A percentile compares a stretch with the other conserved stretches of the same genome.
These are phyloP conservation scores for Yarrowia sp. DNA, from an alignment of 805 yeast species.

Conservation along the genomic window DNA sequence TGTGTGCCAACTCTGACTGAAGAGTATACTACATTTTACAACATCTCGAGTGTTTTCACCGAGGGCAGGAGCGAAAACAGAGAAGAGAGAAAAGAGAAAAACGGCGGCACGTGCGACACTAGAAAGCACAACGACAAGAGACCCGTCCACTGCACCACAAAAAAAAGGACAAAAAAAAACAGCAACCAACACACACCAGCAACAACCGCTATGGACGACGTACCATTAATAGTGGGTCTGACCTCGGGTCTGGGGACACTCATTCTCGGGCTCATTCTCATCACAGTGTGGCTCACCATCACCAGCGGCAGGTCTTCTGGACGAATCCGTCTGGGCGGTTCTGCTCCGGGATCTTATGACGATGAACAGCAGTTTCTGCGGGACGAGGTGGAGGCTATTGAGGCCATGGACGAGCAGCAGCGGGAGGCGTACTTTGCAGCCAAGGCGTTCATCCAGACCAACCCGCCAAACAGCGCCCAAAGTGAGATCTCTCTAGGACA, in stretches of 20 bases:
- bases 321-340: slow-evolving; percentile 4
- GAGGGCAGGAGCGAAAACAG: not conserved
- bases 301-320: slow-evolving; percentile 31
- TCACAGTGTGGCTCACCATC: slow-evolving; percentile 38
- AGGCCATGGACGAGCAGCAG: slow-evolving; percentile 52
- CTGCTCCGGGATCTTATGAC: slow-evolving; percentile 57
- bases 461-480: slow-evolving; percentile 45
- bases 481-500: slow-evolving; percentile 54
- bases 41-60: slow-evolving; percentile 25
- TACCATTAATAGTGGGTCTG: slow-evolving; percentile 43
- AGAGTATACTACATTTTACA: not conserved
- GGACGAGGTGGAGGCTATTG: slow-evolving; percentile 61
- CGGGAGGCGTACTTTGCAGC: slow-evolving; percentile 68
- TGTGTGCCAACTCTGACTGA: not conserved
- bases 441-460: slow-evolving; percentile 45
- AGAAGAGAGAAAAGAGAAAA: not conserved
- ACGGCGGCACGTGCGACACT: not conserved
- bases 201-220: slow-evolving; percentile 30
- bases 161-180: not conserved
- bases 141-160: not conserved
- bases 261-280: slow-evolving; percentile 38
- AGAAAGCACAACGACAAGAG: not conserved
- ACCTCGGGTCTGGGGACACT: slow-evolving; percentile 43
- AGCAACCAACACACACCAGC: not conserved
- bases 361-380: slow-evolving; percentile 61